phyloP scores from a whole-genome alignment of 169 alveolate genomes.

The Plasmodium relictum region DNA sequence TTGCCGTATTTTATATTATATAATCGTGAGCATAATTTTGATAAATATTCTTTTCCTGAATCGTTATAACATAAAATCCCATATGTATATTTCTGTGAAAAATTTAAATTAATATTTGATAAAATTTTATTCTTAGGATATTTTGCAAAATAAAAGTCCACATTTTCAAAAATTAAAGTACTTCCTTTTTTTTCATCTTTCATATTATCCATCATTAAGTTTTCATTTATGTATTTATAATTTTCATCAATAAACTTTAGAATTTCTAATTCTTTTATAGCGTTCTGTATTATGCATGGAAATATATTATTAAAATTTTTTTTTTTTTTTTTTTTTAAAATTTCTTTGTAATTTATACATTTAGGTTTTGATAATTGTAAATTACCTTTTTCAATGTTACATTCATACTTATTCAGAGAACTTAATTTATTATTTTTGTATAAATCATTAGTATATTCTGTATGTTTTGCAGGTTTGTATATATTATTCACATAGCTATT shows the following conservation, averaged over 20 bases:
- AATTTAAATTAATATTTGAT: conserved; percentile 59
- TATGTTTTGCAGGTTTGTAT: not conserved
- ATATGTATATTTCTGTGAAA: conserved; percentile 38
- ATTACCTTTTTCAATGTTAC: not conserved
- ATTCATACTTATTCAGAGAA: not conserved
- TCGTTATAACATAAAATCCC: conserved; percentile 65
- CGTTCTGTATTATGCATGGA: conserved; percentile 51
- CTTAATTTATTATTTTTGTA: not conserved
- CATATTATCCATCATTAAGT: conserved; percentile 56
- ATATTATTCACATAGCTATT: not conserved
- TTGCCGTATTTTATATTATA: conserved; percentile 54
- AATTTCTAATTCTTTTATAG: conserved; percentile 67
- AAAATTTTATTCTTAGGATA: conserved; percentile 71
- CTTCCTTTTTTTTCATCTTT: conserved; percentile 64
- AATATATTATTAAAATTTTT: conserved; percentile 29
- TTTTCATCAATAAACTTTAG: conserved; percentile 62
- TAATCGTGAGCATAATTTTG: conserved; percentile 47
- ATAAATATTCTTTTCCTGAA: conserved; percentile 37
- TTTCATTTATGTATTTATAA: conserved; percentile 65
- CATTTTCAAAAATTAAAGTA: conserved; percentile 56
- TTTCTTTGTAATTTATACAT: conserved; percentile 10
- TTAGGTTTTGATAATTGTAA: not conserved
- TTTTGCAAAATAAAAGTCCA: conserved; percentile 65
- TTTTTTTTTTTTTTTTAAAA: conserved; percentile 23
- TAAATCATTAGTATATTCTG: not conserved